A percentile compares a stretch with the other conserved stretches of the same genome.
These are phyloP conservation scores for Diaporthe ampelina DNA, from an alignment of 2,329 filamentous ascomycete species.

Conservation along the genomic window DNA sequence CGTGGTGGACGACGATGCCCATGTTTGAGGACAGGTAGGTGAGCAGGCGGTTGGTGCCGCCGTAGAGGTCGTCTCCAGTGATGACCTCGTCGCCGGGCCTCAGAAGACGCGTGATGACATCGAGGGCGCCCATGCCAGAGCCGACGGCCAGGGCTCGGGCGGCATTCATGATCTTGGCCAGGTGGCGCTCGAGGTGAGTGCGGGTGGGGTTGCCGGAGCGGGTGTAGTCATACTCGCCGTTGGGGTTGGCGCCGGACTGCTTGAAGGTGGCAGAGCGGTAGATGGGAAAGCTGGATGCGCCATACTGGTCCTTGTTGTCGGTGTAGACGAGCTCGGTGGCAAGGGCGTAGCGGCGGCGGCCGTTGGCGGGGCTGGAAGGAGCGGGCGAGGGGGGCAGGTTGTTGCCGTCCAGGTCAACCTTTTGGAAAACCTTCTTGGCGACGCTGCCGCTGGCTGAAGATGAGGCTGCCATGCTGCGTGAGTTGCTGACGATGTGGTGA, in stretches of 20 bases:
- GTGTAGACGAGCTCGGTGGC: conserved; percentile 98
- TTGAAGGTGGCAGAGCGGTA: conserved; percentile 99
- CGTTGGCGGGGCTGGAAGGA: conserved; percentile 88
- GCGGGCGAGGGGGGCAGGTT: conserved; percentile 91
- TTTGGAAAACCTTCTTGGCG: conserved; percentile 62
- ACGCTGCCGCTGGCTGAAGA: conserved; percentile 23
- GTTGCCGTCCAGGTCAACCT: conserved; percentile 85
- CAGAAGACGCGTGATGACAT: conserved; percentile 93
- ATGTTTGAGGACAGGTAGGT: conserved; percentile 92
- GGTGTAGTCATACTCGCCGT: conserved; percentile 97
- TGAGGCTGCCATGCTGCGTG: conserved; percentile 33
- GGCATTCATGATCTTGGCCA: conserved; percentile 99
- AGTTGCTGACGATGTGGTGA: neutral
- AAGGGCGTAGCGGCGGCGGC: conserved; percentile 86
- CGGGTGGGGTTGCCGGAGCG: conserved; percentile 97
- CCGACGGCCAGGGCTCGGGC: conserved; percentile 91
- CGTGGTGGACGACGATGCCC: conserved; percentile 94
- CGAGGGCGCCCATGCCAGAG: conserved; percentile 96
- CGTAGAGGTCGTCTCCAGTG: conserved; percentile 96
- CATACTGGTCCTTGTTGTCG: conserved; percentile 96
- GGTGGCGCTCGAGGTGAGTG: conserved; percentile 93
- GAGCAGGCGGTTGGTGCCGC: conserved; percentile 92
- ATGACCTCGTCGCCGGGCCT: conserved; percentile 96
- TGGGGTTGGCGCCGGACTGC: conserved; percentile 83
- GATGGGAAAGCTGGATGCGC: conserved; percentile 94